These are phyloP conservation scores for Miamiensis avidus DNA, from an alignment of 169 alveolate species.

Conservation along the genomic window DNA sequence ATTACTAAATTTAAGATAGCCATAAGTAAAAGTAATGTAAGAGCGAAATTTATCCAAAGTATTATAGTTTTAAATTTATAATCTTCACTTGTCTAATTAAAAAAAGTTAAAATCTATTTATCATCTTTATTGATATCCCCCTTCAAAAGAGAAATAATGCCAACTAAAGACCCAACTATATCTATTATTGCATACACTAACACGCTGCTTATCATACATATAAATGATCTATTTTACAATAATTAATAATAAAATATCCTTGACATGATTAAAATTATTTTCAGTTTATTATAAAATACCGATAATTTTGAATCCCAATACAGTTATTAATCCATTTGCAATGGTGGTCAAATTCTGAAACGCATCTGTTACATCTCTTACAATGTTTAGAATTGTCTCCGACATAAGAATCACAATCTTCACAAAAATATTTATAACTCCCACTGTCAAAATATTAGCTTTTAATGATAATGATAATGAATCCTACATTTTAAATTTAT, in stretches of 20 bases:
- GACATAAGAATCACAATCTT: constrained; percentile 30
- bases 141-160: not conserved
- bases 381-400: constrained; percentile 37
- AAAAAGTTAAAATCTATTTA: no score
- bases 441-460: not conserved
- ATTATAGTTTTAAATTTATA: no score
- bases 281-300: not conserved
- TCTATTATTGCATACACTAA: not conserved
- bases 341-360: constrained; percentile 59
- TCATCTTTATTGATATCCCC: not conserved
- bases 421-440: constrained; percentile 8
- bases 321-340: constrained; percentile 65
- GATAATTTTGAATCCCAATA: constrained; percentile 51
- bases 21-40: no score
- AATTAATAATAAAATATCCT: no score
- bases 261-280: not conserved
- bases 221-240: not conserved
- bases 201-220: not conserved
- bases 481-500: no score
- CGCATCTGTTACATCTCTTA: constrained; percentile 53
- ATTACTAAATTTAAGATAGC: not conserved
- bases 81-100: no score
- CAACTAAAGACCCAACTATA: not conserved
- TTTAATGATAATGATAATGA: no score
- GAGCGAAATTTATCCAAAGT: no score